Percentiles rank a stretch among this genome's conserved stretches.
phyloP scores from a whole-genome alignment of 2,329 filamentous ascomycete species.

The Fusarium zealandicum region DNA sequence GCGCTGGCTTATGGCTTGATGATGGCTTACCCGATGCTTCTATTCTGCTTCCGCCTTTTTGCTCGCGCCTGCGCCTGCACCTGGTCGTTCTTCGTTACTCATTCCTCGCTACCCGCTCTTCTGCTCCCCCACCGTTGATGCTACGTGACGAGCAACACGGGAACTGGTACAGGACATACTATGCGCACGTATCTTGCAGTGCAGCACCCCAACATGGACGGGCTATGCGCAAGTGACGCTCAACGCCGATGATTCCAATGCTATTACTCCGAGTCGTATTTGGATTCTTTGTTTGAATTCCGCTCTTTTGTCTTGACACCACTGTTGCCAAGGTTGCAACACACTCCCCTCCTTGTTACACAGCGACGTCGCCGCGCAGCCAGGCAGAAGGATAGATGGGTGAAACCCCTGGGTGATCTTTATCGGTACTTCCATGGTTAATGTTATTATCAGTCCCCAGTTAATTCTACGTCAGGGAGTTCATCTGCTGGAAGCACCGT shows the following conservation, averaged over 20 bases:
- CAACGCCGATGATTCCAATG: constrained; percentile 3
- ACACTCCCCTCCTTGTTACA: constrained; percentile 30
- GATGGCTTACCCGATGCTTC: constrained; percentile 20
- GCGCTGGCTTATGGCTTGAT: constrained; percentile 9
- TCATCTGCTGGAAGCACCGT: too few species aligned
- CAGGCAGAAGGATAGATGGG: constrained; percentile 18
- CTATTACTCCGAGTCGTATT: constrained; percentile 20
- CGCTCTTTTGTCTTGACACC: constrained; percentile 36
- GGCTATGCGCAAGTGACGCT: constrained; percentile 2
- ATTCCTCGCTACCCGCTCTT: too few species aligned
- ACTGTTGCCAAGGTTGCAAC: not conserved
- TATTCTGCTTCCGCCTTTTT: constrained; percentile 26
- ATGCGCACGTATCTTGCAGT: not conserved
- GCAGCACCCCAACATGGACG: too few species aligned
- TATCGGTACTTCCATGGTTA: too few species aligned
- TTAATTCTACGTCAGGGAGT: too few species aligned
- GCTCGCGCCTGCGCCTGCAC: constrained; percentile 24
- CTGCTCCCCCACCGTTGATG: constrained; percentile 33
- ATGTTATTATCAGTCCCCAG: too few species aligned
- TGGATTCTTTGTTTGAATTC: constrained; percentile 20
- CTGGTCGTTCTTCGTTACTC: too few species aligned
- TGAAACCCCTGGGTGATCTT: not conserved
- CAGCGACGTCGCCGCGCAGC: constrained; percentile 22
- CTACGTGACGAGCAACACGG: constrained; percentile 26
- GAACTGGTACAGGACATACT: not conserved